Evolutionary conservation across 768 basidiomycete species (phyloP).

Genomic region (Collybiopsis confluens): DNA sequence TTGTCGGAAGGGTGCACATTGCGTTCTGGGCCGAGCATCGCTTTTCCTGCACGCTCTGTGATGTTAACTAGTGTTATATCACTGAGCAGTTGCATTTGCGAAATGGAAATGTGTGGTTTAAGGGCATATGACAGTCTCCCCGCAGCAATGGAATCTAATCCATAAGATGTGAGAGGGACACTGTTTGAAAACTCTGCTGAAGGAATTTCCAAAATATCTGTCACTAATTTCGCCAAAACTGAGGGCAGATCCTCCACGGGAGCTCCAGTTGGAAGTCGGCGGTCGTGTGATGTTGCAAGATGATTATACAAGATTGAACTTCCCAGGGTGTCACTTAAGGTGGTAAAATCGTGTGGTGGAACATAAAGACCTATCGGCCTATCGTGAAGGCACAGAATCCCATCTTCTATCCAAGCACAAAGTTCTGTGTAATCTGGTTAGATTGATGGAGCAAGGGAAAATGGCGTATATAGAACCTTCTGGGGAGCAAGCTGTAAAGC

Average conservation of each 20-base stretch:
- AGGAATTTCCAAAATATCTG: neutral
- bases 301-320: neutral
- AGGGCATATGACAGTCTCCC: neutral
- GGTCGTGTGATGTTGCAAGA: neutral
- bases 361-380: neutral
- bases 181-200: neutral
- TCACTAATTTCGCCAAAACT: neutral
- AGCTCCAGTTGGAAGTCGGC: too few relatives aligned
- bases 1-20: too few relatives aligned
- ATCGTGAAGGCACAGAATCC: neutral
- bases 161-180: conserved; percentile 2
- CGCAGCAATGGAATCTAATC: neutral
- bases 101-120: neutral
- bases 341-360: too few relatives aligned
- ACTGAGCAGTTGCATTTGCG: neutral
- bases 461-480: too few relatives aligned
- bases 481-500: neutral
- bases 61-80: too few relatives aligned
- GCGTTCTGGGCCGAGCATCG: too few relatives aligned
- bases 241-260: neutral
- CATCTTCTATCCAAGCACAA: neutral
- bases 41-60: too few relatives aligned
- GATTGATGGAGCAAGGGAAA: too few relatives aligned
- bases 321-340: neutral
- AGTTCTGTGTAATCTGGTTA: too few relatives aligned